phyloP scores from a whole-genome alignment of 208 protist genomes.

The Trypanosoma vivax region DNA sequence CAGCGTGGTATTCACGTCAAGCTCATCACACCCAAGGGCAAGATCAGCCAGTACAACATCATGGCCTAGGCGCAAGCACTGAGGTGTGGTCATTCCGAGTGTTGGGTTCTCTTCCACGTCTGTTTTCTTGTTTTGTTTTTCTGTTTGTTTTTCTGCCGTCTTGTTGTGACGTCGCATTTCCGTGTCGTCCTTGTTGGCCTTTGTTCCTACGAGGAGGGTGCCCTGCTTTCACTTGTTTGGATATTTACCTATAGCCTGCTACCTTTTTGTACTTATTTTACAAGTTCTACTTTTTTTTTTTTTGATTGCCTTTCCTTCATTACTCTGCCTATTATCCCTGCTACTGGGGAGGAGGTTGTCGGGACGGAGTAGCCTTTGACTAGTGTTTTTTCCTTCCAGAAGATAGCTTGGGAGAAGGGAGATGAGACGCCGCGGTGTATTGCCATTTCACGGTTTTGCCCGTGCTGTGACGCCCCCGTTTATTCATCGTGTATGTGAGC shows the following conservation, averaged over 20 bases:
- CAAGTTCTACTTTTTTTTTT: no score
- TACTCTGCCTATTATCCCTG: no score
- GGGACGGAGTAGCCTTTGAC: no score
- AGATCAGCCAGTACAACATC: slow-evolving; percentile 3
- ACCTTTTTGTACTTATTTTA: no score
- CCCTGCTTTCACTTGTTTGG: no score
- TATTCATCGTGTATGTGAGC: slow-evolving; percentile 7
- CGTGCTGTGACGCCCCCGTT: slow-evolving; percentile 8
- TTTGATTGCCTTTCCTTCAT: no score
- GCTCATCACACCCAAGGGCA: slow-evolving; percentile 49
- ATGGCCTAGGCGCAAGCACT: neutral
- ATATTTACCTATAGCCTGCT: no score
- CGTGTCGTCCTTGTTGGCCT: neutral
- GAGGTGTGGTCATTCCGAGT: neutral
- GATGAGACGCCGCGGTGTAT: neutral
- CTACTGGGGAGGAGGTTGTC: no score
- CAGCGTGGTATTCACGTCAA: slow-evolving; percentile 67
- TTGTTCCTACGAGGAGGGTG: neutral
- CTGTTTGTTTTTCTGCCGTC: slow-evolving; percentile 5
- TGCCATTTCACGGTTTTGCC: neutral
- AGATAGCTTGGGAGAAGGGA: neutral
- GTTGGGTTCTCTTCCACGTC: neutral
- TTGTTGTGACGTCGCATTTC: neutral
- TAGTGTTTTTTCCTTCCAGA: no score
- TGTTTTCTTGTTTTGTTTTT: slow-evolving; percentile 6